Conservation (phyloP, 257 asterid species). For the Plantago major region DNA sequence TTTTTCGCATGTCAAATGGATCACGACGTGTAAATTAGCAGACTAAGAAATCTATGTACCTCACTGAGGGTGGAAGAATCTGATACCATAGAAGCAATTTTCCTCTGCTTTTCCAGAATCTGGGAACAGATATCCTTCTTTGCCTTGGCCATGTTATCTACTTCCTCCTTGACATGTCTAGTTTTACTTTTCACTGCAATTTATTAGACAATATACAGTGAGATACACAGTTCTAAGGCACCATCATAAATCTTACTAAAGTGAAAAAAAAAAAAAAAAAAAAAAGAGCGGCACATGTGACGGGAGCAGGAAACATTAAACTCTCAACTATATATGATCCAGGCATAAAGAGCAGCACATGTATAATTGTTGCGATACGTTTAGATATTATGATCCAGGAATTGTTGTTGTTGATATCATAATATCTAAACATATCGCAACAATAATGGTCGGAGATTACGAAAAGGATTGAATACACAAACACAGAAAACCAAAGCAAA, state of each 20-base stretch:
- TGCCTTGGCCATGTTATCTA: slow-evolving; percentile 38
- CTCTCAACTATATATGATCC: not conserved
- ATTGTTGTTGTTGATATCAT: too few species aligned
- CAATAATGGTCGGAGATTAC: too few species aligned
- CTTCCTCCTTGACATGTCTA: slow-evolving; percentile 48
- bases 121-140: slow-evolving; percentile 49
- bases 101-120: slow-evolving; percentile 64
- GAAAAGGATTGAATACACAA: not conserved
- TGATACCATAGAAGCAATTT: slow-evolving; percentile 44
- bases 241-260: slow-evolving; percentile 3
- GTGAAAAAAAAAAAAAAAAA: not conserved
- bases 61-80: slow-evolving; percentile 59
- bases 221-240: slow-evolving; percentile 6
- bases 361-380: too few species aligned
- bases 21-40: slow-evolving; percentile 10
- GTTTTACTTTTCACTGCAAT: slow-evolving; percentile 61
- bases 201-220: slow-evolving; percentile 3
- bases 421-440: too few species aligned
- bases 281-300: not conserved
- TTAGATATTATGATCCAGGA: too few species aligned
- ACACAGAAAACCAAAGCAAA: not conserved
- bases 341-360: not conserved
- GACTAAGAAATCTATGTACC: slow-evolving; percentile 30
- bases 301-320: not conserved
- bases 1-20: slow-evolving; percentile 14